phyloP scores from a whole-genome alignment of 1,139 yeast species.

The Geotrichum candidum region DNA sequence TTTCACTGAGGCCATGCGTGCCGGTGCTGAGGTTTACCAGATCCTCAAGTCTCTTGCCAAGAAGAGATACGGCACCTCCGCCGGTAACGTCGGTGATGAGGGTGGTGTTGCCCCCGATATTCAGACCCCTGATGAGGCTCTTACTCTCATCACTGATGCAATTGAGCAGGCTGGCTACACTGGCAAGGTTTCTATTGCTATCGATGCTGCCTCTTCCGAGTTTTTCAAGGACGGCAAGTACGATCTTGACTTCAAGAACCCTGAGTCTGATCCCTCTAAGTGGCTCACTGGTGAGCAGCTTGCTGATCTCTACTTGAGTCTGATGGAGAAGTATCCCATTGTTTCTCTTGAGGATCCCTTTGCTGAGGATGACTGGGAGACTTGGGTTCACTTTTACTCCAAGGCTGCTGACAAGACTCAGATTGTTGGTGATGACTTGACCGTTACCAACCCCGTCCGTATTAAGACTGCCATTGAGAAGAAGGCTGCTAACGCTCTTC shows the following conservation, averaged over 20 bases:
- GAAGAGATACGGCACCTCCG: slow-evolving; percentile 90
- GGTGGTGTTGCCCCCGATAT: slow-evolving; percentile 99
- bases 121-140: slow-evolving; percentile 87
- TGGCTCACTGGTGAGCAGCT: slow-evolving; percentile 85
- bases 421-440: slow-evolving; percentile 94
- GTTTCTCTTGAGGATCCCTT: slow-evolving; percentile 97
- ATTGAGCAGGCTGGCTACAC: slow-evolving; percentile 89
- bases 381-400: slow-evolving; percentile 82
- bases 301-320: slow-evolving; percentile 71
- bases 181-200: slow-evolving; percentile 82
- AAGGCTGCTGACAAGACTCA: slow-evolving; percentile 63
- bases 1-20: slow-evolving; percentile 89
- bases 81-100: slow-evolving; percentile 99
- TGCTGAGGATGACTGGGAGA: slow-evolving; percentile 98
- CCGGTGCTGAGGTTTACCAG: slow-evolving; percentile 96
- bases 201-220: slow-evolving; percentile 95
- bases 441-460: slow-evolving; percentile 94
- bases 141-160: slow-evolving; percentile 82
- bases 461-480: slow-evolving; percentile 89
- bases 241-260: slow-evolving; percentile 96
- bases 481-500: slow-evolving; percentile 88
- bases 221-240: slow-evolving; percentile 92
- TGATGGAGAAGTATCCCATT: slow-evolving; percentile 87
- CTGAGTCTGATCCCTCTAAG: slow-evolving; percentile 78
- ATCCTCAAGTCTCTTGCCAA: slow-evolving; percentile 82